Conservation (phyloP, 1,139 yeast genomes). For the Candida sp. region DNA sequence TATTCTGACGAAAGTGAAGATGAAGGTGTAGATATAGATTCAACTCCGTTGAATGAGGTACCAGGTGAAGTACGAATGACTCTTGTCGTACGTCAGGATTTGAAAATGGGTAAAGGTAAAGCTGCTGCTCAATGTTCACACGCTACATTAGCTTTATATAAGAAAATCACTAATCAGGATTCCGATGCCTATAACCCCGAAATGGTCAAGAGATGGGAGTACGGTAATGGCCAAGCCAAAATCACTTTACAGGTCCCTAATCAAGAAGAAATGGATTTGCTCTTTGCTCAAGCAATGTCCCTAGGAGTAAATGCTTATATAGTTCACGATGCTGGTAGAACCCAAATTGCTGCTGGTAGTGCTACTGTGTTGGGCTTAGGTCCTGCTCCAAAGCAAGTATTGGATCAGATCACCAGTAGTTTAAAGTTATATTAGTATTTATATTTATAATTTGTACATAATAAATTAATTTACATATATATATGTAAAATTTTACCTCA, state of each 20-base stretch:
- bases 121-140: conserved; percentile 98
- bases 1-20: conserved; percentile 36
- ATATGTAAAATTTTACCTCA: neutral
- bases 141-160: conserved; percentile 92
- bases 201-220: conserved; percentile 75
- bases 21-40: conserved; percentile 53
- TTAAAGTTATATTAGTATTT: conserved; percentile 61
- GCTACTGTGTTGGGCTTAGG: conserved; percentile 95
- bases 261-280: conserved; percentile 71
- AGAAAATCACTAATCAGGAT: conserved; percentile 56
- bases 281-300: conserved; percentile 80
- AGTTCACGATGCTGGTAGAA: conserved; percentile 95
- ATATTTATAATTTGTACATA: neutral
- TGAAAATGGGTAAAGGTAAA: conserved; percentile 93
- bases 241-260: conserved; percentile 78
- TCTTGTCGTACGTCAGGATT: conserved; percentile 80
- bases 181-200: conserved; percentile 55
- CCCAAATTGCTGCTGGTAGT: conserved; percentile 92
- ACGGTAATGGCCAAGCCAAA: conserved; percentile 85
- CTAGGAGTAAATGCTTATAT: conserved; percentile 74
- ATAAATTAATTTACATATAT: neutral
- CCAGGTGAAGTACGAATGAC: conserved; percentile 89
- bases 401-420: conserved; percentile 80
- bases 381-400: conserved; percentile 86
- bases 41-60: conserved; percentile 53